Percentiles rank a stretch among this genome's conserved stretches.
Evolutionary conservation across 1,284 basidiomycete species (phyloP).

Genomic region (Cutaneotrichosporon cutaneum): DNA sequence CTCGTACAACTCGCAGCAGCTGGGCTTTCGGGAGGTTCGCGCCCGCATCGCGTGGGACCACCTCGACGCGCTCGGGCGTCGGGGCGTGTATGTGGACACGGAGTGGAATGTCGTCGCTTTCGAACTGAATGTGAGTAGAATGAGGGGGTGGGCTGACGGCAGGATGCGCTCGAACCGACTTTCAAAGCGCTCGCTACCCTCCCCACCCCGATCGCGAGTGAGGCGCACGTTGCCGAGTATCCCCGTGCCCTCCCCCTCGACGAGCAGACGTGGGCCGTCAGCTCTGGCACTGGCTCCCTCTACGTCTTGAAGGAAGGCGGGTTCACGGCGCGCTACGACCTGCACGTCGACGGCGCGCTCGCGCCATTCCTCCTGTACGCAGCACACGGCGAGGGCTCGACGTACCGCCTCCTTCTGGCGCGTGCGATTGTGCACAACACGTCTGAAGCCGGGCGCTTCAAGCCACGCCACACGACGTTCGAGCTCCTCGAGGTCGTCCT

Average conservation of each 20-base stretch:
- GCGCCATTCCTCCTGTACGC: conserved; percentile 59
- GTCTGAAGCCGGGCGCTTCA: conserved; percentile 17
- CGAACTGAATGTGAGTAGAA: conserved; percentile 57
- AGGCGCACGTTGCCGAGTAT: conserved; percentile 64
- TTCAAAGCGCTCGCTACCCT: conserved; percentile 64
- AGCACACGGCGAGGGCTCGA: conserved; percentile 21
- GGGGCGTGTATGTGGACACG: conserved; percentile 67
- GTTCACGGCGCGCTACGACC: conserved; percentile 61
- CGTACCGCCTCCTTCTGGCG: conserved; percentile 32
- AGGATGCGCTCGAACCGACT: conserved; percentile 60
- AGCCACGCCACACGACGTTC: conserved; percentile 29
- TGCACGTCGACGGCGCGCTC: conserved; percentile 37
- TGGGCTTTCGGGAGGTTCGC: conserved; percentile 63
- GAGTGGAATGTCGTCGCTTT: conserved; percentile 65
- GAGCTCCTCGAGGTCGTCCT: conserved; percentile 42
- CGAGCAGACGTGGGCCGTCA: conserved; percentile 59
- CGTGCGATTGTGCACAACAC: conserved; percentile 25
- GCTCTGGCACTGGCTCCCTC: conserved; percentile 70
- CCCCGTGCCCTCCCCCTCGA: conserved; percentile 67
- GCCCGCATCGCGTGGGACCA: conserved; percentile 84
- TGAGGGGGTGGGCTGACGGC: conserved; percentile 25
- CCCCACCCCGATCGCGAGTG: conserved; percentile 53
- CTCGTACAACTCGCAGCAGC: conserved; percentile 33
- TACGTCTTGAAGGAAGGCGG: conserved; percentile 56
- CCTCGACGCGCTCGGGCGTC: conserved; percentile 58